Evolutionary conservation across 306 rosid genomes (phyloP), one percentile per base, ranked within the genome.

Genomic region (Rosa persica): DNA sequence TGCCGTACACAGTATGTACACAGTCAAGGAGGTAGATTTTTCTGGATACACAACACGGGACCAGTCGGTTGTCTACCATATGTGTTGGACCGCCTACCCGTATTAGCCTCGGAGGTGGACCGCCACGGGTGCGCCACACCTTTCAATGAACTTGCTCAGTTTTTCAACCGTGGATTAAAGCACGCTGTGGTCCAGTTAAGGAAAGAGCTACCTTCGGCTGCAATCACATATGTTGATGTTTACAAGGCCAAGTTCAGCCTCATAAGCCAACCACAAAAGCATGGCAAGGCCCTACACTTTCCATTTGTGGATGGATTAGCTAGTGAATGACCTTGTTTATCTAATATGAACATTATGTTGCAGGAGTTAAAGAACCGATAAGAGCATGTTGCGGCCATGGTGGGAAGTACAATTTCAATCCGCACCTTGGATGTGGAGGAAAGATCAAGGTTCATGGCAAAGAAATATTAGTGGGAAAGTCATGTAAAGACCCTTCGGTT

Each of bases 21-120:
- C 58, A 76, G 82, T 70, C 81, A 85, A 81, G 91, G 89, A 13
- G 91, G 93, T 22, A 87, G 91, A 52, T 85, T 78, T 17, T 89
- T 90, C 70, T 93, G 91, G 98, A 84, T 89, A 75, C 96, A 93
- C 75, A 90, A 88, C 78, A 90, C 93, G 6, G 97, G 96, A 19
- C 96, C 96, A 20, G 64, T 90, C 11, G 93, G 97, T 8, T 93
- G 91, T 65, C 75, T 88, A 23, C 87, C 85, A 6, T 86, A 86
- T 43, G 81, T 83, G 25, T 7, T 86, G 81, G 87, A 78, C 69
- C 81, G 84, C 36, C 8, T 78, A 13, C 85, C 78, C 4, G 66
- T 83, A 42, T 36, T 54, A 8, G 72, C 76, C 2, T 62, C 80
- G 0, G 75, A 81, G 68, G 30, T 78, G 23, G 97, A 91, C 76